Base-by-base conservation (phyloP, 1,284 basidiomycete genomes). In the Rhodotorula mucilaginosa region DNA sequence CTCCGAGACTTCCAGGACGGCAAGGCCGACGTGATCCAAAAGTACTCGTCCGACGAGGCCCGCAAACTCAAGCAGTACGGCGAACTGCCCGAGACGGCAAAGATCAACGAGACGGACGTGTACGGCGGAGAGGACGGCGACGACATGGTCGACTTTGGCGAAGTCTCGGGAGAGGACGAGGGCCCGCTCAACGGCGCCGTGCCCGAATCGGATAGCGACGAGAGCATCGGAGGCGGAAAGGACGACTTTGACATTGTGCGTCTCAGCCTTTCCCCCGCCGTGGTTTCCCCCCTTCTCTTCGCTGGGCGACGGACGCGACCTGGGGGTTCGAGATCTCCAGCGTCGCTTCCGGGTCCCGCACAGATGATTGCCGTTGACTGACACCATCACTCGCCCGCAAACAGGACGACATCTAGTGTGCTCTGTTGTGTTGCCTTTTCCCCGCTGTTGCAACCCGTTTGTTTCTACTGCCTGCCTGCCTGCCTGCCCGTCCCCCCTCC, bases 21-120 rank as follows among this genome's bases (percentile, higher is more conserved):
- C 83, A 98, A 98, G 83, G 97, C 95, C 47, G 97, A 99, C 84
- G 96, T 99, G 62, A 98, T 99, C 80, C 96, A 97, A 81, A 97
- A 97, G 83, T 99, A 99, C 84, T 97, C 94, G 77, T 81, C 84
- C 29, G 81, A 84, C 73, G 85, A 86, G 79, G 93, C 93, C 44
- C 86, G 93, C 75, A 93, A 90, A 48, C 89, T 98, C 81, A 97
- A 97, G 87, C 92, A 92, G 39, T 97, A 98, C 81, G 95, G 97
- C 68, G 97, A 99, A 82, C 86, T 99, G 66, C 97, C 97, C 52
- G 93, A 96, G 82, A 94, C 92, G 79, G 95, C 95, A 80, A 97
- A 97, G 86, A 97, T 99, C 86, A 97, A 96, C 85, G 97, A 99
- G 84, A 95, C 92, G 57, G 93, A 95, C 79, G 89, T 88, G 0